Conservation (phyloP, 2,329 filamentous ascomycete species). For the Ceratocystiopsis sp. region DNA sequence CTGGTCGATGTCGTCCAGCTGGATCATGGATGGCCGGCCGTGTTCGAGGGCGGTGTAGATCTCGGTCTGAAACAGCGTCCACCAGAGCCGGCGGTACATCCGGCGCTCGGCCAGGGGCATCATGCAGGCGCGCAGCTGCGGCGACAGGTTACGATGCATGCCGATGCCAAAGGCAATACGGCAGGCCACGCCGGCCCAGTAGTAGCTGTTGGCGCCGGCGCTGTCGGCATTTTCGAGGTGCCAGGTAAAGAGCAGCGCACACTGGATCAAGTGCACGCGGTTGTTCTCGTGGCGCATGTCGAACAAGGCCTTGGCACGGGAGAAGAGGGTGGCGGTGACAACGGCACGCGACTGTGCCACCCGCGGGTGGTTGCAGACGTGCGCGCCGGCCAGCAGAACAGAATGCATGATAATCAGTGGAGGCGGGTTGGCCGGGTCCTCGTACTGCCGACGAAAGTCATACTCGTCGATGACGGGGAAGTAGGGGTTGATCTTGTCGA, state of each 20-base stretch:
- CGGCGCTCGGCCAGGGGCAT: slow-evolving; percentile 12
- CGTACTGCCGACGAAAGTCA: background rate
- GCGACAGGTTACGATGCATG: background rate
- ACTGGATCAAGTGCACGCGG: background rate
- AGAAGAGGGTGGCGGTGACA: background rate
- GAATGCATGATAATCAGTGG: background rate
- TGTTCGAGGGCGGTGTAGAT: slow-evolving; percentile 21
- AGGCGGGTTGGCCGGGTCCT: background rate
- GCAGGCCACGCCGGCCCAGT: background rate
- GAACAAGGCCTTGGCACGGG: background rate
- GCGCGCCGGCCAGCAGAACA: background rate
- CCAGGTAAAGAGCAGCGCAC: background rate
- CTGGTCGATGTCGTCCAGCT: slow-evolving; percentile 33
- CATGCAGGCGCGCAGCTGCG: background rate
- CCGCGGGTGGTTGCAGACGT: background rate
- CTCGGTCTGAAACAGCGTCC: slow-evolving; percentile 18
- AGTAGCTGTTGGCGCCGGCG: background rate
- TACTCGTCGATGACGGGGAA: background rate
- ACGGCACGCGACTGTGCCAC: background rate
- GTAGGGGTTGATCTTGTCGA: background rate
- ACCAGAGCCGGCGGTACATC: slow-evolving; percentile 18
- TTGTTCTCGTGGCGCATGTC: background rate
- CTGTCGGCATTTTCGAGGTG: background rate
- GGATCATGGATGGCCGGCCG: slow-evolving; percentile 33
- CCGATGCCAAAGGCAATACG: background rate